A percentile compares a stretch with the other conserved stretches of the same genome.
These are phyloP conservation scores for Lactifluus subvellereus DNA, from an alignment of 768 basidiomycete genomes.

Conservation along the genomic window DNA sequence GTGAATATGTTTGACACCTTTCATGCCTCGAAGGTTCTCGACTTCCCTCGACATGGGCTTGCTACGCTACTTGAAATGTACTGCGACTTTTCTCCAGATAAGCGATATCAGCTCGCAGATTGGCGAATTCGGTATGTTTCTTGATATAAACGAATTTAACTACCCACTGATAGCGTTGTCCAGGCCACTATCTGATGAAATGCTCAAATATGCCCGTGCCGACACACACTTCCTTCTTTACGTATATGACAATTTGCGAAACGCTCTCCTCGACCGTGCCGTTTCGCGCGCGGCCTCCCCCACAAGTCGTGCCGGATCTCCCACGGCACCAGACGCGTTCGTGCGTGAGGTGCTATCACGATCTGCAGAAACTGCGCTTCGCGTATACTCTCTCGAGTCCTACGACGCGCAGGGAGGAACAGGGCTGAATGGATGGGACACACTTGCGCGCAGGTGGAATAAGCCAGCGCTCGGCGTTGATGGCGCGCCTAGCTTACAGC, in stretches of 20 bases:
- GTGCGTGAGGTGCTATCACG: conserved; percentile 61
- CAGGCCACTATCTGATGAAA: conserved; percentile 78
- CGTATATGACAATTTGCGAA: conserved; percentile 87
- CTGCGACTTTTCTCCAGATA: conserved; percentile 87
- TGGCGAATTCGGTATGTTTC: conserved; percentile 80
- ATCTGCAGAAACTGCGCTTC: conserved; percentile 72
- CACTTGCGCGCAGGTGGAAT: conserved; percentile 78
- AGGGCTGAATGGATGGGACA: conserved; percentile 73
- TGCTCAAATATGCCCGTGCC: conserved; percentile 89
- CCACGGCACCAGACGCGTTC: conserved; percentile 32
- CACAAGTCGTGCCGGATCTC: conserved; percentile 22
- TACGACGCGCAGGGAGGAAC: conserved; percentile 63
- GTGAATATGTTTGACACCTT: conserved; percentile 98
- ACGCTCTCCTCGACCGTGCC: conserved; percentile 72
- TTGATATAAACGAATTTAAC: not conserved
- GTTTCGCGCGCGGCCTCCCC: conserved; percentile 36
- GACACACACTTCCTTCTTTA: conserved; percentile 95
- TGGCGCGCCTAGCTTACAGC: conserved; percentile 41
- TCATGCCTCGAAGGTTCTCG: conserved; percentile 86
- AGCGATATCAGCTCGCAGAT: conserved; percentile 94
- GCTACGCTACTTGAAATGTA: conserved; percentile 82
- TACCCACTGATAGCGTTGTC: not conserved
- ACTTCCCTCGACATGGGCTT: conserved; percentile 78
- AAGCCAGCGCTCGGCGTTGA: conserved; percentile 44
- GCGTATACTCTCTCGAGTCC: conserved; percentile 58